A percentile compares a stretch with the other conserved stretches of the same genome.
These are phyloP conservation scores for Sordariomycetes sp. DNA, from an alignment of 2,329 filamentous ascomycete genomes.

Conservation along the genomic window DNA sequence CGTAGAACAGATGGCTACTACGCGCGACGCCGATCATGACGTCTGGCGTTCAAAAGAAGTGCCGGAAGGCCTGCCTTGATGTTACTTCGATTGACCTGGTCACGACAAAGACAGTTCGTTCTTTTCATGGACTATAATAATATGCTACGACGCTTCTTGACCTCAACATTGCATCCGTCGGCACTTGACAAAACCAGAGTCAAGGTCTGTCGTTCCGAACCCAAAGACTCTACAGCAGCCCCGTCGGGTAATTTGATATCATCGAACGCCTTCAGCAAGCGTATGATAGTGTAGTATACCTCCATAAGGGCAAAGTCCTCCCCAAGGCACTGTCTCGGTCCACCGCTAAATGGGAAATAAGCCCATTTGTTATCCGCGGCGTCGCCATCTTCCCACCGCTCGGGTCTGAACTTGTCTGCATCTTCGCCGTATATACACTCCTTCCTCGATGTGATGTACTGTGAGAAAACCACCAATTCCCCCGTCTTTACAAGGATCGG, in stretches of 20 bases:
- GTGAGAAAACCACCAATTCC: slow-evolving; percentile 13
- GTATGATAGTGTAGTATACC: slow-evolving; percentile 8
- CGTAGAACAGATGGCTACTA: too few species aligned
- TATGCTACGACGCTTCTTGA: too few species aligned
- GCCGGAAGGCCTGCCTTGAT: too few species aligned
- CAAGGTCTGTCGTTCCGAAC: slow-evolving; percentile 10
- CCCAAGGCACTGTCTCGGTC: slow-evolving; percentile 20
- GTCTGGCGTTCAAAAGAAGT: too few species aligned
- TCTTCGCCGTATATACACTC: slow-evolving; percentile 21
- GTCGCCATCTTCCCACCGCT: slow-evolving; percentile 20
- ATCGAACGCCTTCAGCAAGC: slow-evolving; percentile 8
- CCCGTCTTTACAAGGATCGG: slow-evolving; percentile 18
- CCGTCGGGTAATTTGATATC: slow-evolving; percentile 7
- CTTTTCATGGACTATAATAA: too few species aligned
- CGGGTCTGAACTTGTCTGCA: slow-evolving; percentile 19
- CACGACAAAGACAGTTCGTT: too few species aligned
- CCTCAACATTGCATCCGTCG: slow-evolving; percentile 3
- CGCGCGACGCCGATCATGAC: too few species aligned
- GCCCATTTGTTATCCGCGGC: slow-evolving; percentile 15
- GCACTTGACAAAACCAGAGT: slow-evolving; percentile 9
- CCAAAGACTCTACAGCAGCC: slow-evolving; percentile 9
- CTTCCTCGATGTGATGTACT: slow-evolving; percentile 17
- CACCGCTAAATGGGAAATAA: slow-evolving; percentile 22
- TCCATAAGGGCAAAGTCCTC: slow-evolving; percentile 18
- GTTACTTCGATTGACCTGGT: too few species aligned